Evolutionary conservation across 176 grass and related monocot genomes (phyloP).

Genomic region (Musa troglodytarum): DNA sequence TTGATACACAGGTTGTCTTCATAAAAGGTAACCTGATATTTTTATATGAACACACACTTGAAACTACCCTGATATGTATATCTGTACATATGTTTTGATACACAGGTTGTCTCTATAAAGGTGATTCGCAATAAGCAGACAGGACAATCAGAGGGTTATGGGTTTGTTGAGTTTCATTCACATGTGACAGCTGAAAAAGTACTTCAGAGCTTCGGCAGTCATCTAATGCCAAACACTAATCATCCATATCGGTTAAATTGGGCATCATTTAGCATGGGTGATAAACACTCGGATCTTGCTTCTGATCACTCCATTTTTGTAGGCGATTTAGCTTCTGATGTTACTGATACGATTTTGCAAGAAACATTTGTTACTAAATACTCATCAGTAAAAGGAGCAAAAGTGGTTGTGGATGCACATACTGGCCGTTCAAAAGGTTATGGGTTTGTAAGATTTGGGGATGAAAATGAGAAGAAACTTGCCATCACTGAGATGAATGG

Average conservation of each 20-base stretch:
- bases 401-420: slow-evolving; percentile 10
- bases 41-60: too few relatives aligned
- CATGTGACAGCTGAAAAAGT: slow-evolving; percentile 11
- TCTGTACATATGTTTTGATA: too few relatives aligned
- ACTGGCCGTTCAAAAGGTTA: slow-evolving; percentile 12
- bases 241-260: slow-evolving; percentile 8
- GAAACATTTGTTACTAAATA: slow-evolving; percentile 10
- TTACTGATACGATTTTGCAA: slow-evolving; percentile 6
- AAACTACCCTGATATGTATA: too few relatives aligned
- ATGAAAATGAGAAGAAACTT: slow-evolving; percentile 12
- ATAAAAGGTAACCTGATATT: neutral
- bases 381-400: slow-evolving; percentile 14
- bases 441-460: slow-evolving; percentile 15
- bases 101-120: slow-evolving; percentile 9
- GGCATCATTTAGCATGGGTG: slow-evolving; percentile 15
- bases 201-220: slow-evolving; percentile 6
- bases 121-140: slow-evolving; percentile 16
- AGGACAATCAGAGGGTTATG: slow-evolving; percentile 9
- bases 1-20: neutral
- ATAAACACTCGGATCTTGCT: neutral
- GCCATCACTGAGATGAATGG: slow-evolving; percentile 14
- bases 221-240: slow-evolving; percentile 13
- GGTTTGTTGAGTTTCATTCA: slow-evolving; percentile 17
- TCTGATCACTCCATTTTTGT: slow-evolving; percentile 20
- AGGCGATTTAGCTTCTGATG: slow-evolving; percentile 16